Evolutionary conservation across 176 grass and related monocot species (phyloP), one percentile per base, ranked within the genome.

Genomic region (Pontederia paniculata): DNA sequence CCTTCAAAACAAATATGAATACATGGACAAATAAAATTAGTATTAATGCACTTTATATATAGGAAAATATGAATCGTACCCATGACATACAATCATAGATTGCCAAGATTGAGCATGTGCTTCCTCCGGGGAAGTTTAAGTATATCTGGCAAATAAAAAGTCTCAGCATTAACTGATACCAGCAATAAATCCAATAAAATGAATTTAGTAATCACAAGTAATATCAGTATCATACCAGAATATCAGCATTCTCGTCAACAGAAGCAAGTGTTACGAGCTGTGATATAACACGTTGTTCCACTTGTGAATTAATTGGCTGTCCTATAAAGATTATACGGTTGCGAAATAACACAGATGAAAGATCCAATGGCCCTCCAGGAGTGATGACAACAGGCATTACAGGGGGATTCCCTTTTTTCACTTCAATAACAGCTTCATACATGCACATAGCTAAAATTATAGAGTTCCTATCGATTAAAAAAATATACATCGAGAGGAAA

Each of bases 71-170:
- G 62, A 46, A 45, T 54, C 77, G 41, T 82, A 97, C 93, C 93
- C 86, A 91, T 48, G 81, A 87, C 93, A 97, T 97, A 63, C 93
- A 97, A 65, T 97, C 93, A 9, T 84, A 97, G 63, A 97, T 87
- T 65, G 93, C 93, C 59, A 97, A 71, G 70, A 83, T 87, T 11
- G 86, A 88, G 69, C 88, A 91, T 23, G 83, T 76, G 69, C 83
- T 97, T 87, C 93, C 93, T 23, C 93, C 86, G 50, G 77, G 75
- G 46, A 80, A 91, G 69, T 97, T 97, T 31, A 91, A 56, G 68
- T 97, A 97, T 23, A 97, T 83, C 93, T 97, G 54, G 41, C 13
- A 82, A 78, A 73, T 48, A 37, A 77, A 58, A 70, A 46, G 55
- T n/a, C n/a, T n/a, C n/a, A n/a, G n/a, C n/a, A n/a, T n/a, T n/a